Conservation (phyloP, 1,284 basidiomycete species). For the Bjerkandera adusta region DNA sequence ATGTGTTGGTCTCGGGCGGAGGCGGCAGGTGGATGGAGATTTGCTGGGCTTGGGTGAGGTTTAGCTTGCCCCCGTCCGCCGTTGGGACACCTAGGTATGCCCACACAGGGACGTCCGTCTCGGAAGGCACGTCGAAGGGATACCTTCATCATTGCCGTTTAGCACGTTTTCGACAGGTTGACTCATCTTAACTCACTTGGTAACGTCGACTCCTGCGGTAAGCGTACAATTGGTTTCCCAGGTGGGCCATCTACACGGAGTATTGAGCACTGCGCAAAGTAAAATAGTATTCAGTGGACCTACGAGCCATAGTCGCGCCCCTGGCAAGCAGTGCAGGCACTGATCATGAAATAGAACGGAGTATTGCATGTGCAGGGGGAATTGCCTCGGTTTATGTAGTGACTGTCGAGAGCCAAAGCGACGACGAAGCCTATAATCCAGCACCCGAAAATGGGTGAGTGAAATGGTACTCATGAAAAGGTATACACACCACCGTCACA, state of each 20-base stretch:
- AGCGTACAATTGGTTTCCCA: slow-evolving; percentile 2
- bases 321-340: not conserved
- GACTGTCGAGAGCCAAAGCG: too few species aligned
- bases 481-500: too few species aligned
- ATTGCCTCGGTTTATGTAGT: too few species aligned
- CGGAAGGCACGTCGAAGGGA: slow-evolving; percentile 1
- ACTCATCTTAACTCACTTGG: not conserved
- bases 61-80: too few species aligned
- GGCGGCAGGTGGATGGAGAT: too few species aligned
- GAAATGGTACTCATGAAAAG: too few species aligned
- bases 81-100: slow-evolving; percentile 3
- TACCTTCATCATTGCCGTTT: not conserved
- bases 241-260: slow-evolving; percentile 1
- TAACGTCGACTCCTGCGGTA: not conserved
- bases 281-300: not conserved
- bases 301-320: not conserved
- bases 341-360: too few species aligned
- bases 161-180: not conserved
- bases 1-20: too few species aligned
- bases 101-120: slow-evolving; percentile 9
- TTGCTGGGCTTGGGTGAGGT: too few species aligned
- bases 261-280: not conserved
- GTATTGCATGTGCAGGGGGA: too few species aligned
- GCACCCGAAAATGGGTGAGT: too few species aligned
- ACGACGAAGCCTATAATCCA: too few species aligned